Evolutionary conservation across 805 yeast species (phyloP).

Genomic region (Kregervanrija pseudodelftensis): DNA sequence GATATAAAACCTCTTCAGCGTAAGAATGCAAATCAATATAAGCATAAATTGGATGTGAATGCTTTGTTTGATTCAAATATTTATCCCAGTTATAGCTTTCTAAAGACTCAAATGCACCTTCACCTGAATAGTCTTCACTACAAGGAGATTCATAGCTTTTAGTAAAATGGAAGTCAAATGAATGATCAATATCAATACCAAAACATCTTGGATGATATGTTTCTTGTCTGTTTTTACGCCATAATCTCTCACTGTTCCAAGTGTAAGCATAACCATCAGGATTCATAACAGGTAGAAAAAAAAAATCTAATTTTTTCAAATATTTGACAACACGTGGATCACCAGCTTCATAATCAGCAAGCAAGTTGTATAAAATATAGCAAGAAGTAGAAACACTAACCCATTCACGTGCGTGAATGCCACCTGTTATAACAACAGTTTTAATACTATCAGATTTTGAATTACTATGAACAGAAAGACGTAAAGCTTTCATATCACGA

Average conservation of each 20-base stretch:
- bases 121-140: constrained; percentile 80
- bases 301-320: constrained; percentile 56
- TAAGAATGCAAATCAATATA: constrained; percentile 81
- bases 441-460: constrained; percentile 31
- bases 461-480: constrained; percentile 43
- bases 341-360: constrained; percentile 37
- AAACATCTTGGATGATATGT: constrained; percentile 59
- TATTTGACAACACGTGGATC: constrained; percentile 35
- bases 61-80: constrained; percentile 41
- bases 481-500: constrained; percentile 59
- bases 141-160: constrained; percentile 60
- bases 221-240: constrained; percentile 85
- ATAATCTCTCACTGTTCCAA: constrained; percentile 73
- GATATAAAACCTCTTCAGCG: constrained; percentile 75
- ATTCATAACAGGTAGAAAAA: constrained; percentile 77
- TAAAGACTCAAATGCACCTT: constrained; percentile 56
- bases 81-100: constrained; percentile 47
- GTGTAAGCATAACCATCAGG: constrained; percentile 88
- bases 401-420: constrained; percentile 91
- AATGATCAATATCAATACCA: constrained; percentile 85
- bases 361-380: constrained; percentile 43
- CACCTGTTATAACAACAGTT: constrained; percentile 75
- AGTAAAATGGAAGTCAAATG: constrained; percentile 70
- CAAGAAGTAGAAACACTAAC: constrained; percentile 64
- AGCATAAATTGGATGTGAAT: constrained; percentile 59